These are phyloP conservation scores for Psidium friedrichsthalianum DNA, from an alignment of 345 rosid species.

Conservation along the genomic window DNA sequence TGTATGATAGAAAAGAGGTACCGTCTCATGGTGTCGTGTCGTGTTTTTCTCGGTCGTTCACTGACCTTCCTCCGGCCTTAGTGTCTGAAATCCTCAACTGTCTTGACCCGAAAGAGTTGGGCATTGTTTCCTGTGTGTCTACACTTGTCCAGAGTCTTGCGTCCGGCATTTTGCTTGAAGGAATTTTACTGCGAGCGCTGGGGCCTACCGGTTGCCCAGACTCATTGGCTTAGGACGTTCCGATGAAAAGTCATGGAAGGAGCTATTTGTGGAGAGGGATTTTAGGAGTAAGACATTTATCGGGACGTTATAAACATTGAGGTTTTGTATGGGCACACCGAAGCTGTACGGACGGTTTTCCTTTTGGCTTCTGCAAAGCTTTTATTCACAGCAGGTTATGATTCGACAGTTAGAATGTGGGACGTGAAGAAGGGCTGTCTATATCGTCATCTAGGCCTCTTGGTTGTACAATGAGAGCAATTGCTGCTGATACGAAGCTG, in stretches of 20 bases:
- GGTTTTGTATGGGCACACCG: slow-evolving; percentile 73
- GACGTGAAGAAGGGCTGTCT: slow-evolving; percentile 58
- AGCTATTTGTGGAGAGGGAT: slow-evolving; percentile 83
- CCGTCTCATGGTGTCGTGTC: slow-evolving; percentile 21
- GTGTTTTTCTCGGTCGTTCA: slow-evolving; percentile 26
- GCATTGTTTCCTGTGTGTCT: slow-evolving; percentile 80
- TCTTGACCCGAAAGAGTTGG: slow-evolving; percentile 81
- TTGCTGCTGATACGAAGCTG: slow-evolving; percentile 66
- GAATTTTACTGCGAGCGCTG: slow-evolving; percentile 72
- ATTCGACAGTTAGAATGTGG: slow-evolving; percentile 78
- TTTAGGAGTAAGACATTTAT: slow-evolving; percentile 65
- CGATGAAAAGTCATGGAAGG: slow-evolving; percentile 73
- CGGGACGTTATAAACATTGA: slow-evolving; percentile 65
- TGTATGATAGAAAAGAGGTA: slow-evolving; percentile 1
- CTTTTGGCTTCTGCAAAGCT: slow-evolving; percentile 76
- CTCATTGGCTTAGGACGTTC: slow-evolving; percentile 11
- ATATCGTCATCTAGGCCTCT: slow-evolving; percentile 67
- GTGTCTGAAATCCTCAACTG: slow-evolving; percentile 65
- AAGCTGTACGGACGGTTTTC: slow-evolving; percentile 65
- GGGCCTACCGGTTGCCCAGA: slow-evolving; percentile 49
- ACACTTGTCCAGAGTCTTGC: slow-evolving; percentile 56
- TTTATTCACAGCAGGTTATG: slow-evolving; percentile 81
- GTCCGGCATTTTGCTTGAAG: slow-evolving; percentile 75
- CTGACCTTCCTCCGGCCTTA: slow-evolving; percentile 77
- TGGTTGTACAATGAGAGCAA: slow-evolving; percentile 81